phyloP scores from a whole-genome alignment of 2,329 filamentous ascomycete species.

The Elsinoe ampelina region DNA sequence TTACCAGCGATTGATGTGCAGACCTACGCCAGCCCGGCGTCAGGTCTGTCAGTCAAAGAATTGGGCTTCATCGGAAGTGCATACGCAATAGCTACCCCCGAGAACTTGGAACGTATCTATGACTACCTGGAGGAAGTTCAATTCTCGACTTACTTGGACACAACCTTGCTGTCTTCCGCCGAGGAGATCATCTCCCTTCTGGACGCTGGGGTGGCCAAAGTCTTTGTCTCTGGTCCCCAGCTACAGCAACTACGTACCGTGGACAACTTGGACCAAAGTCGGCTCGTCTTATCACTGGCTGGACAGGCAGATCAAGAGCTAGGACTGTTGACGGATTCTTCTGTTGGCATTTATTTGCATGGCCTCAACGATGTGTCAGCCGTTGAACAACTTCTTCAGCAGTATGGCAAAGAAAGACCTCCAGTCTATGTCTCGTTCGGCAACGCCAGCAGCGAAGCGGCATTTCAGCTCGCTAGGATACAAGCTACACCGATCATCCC shows the following conservation, averaged over 20 bases:
- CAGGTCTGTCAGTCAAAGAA: constrained; percentile 42
- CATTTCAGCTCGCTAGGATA: constrained; percentile 34
- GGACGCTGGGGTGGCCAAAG: constrained; percentile 73
- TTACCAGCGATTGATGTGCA: constrained; percentile 42
- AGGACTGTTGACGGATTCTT: constrained; percentile 32
- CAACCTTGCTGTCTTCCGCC: constrained; percentile 54
- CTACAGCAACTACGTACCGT: constrained; percentile 46
- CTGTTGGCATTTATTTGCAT: constrained; percentile 37
- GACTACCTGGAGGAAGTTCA: constrained; percentile 47
- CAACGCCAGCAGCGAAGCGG: constrained; percentile 31
- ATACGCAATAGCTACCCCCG: constrained; percentile 42
- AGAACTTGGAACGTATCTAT: constrained; percentile 37
- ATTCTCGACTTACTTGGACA: constrained; percentile 65
- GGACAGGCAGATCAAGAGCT: constrained; percentile 35
- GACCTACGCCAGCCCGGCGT: constrained; percentile 34
- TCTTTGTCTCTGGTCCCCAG: constrained; percentile 68
- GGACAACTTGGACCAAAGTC: constrained; percentile 44
- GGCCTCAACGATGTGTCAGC: constrained; percentile 31
- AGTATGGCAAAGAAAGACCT: constrained; percentile 41
- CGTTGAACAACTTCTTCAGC: constrained; percentile 39
- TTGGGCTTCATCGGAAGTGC: constrained; percentile 51
- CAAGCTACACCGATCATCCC: constrained; percentile 62
- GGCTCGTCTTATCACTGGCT: constrained; percentile 48
- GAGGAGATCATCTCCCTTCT: constrained; percentile 73
- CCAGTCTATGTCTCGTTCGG: constrained; percentile 43